Conservation (phyloP, 148 eudicot genomes). For the Rhododendron williamsianum region DNA sequence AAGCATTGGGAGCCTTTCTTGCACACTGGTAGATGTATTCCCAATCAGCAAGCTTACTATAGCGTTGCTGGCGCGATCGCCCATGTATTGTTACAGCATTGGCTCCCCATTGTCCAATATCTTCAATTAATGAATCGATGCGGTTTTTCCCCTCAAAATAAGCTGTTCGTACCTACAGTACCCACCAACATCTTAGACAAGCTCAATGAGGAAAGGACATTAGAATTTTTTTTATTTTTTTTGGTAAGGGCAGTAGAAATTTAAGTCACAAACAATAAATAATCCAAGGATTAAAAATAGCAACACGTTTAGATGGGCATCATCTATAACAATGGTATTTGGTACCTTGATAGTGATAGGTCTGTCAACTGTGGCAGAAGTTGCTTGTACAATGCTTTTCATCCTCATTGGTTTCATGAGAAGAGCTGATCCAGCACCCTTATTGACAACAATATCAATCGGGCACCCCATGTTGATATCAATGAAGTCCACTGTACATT, state of each 20-base stretch:
- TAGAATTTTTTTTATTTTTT: not conserved
- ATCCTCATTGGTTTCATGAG: conserved; percentile 88
- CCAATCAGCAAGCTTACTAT: conserved; percentile 97
- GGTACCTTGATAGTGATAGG: conserved; percentile 92
- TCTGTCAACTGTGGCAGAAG: conserved; percentile 59
- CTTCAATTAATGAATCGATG: conserved; percentile 64
- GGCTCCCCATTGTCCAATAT: conserved; percentile 86
- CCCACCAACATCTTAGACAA: conserved; percentile 4
- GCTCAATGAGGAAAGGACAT: not conserved
- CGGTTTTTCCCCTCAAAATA: conserved; percentile 90
- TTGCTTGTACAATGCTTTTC: conserved; percentile 71
- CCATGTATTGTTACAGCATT: conserved; percentile 90
- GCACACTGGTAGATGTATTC: conserved; percentile 70
- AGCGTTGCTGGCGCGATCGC: conserved; percentile 92
- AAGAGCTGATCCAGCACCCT: conserved; percentile 98
- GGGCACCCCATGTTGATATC: conserved; percentile 99
- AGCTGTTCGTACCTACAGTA: conserved; percentile 77
- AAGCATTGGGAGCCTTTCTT: conserved; percentile 50
- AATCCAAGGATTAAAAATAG: not conserved
- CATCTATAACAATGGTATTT: not conserved
- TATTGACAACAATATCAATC: conserved; percentile 87
- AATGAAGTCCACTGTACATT: conserved; percentile 87
- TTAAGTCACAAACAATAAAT: not conserved
- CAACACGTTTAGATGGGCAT: not conserved
- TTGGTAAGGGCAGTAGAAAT: not conserved